phyloP scores from a whole-genome alignment of 2,329 filamentous ascomycete genomes.

The Scopulariopsis brevicaulis region DNA sequence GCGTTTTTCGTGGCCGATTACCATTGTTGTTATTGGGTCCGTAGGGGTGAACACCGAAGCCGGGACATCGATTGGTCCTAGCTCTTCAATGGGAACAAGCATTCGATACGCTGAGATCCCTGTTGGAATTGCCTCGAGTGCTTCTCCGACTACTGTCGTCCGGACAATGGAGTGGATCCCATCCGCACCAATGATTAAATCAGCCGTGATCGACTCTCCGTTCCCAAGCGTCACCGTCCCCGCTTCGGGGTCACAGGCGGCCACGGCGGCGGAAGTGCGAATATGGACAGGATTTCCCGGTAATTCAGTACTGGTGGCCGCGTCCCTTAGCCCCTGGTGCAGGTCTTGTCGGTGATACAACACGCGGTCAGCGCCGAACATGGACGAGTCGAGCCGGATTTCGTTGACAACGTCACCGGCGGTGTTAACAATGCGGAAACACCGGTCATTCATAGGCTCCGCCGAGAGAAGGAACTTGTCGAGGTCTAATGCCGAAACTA shows the following conservation, averaged over 20 bases:
- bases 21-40: conserved; percentile 57
- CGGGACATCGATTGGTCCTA: conserved; percentile 45
- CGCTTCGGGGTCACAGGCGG: conserved; percentile 26
- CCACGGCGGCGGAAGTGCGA: conserved; percentile 13
- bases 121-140: conserved; percentile 29
- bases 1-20: conserved; percentile 48
- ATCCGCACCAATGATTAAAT: conserved; percentile 40
- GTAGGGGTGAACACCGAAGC: conserved; percentile 56
- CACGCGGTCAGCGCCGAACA: conserved; percentile 25
- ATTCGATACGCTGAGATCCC: conserved; percentile 43
- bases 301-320: conserved; percentile 11
- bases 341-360: conserved; percentile 29
- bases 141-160: conserved; percentile 6
- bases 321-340: conserved; percentile 17
- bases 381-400: conserved; percentile 16
- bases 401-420: conserved; percentile 13
- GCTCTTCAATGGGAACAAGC: conserved; percentile 33
- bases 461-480: conserved; percentile 14
- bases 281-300: conserved; percentile 14
- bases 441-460: conserved; percentile 20
- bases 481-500: conserved; percentile 18
- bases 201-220: conserved; percentile 25
- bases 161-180: conserved; percentile 39
- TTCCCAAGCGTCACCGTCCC: conserved; percentile 19
- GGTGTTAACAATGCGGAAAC: conserved; percentile 18